Base-by-base conservation (phyloP, 768 basidiomycete genomes). In the Tricholoma sp. region DNA sequence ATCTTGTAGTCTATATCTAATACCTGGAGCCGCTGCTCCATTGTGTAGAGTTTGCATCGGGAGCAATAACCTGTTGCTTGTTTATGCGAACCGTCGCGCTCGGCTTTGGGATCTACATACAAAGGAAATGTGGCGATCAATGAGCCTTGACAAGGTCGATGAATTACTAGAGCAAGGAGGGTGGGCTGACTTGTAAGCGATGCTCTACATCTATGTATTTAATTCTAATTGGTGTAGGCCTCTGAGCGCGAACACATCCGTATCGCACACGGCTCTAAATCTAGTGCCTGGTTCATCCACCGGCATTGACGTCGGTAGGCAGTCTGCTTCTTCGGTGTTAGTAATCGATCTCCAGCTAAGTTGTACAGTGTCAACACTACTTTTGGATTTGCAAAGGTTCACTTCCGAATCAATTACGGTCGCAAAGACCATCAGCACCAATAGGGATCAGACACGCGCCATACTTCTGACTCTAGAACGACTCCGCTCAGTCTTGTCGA, bases 61-160 rank as follows among this genome's bases (percentile, higher is more conserved):
- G 10, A 84, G 79, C 14, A 80, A 87, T 54, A 86, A 91, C 57
- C 69, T 97, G 27, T 66, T 97, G 52, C 72, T 95, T 5, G 70
- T 88, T 1, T 98, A 98, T 69, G 76, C 76, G 2, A 85, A 90
- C 59, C 84, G 82, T 2, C 82, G 86, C 54, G 91, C 89, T 1
- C 78, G 97, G 41, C 71, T 95, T 2, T 99, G 97, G 94, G 91
- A 98, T 64, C 74, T 86, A 14, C 82, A 83, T 59, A 88, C 86
- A 0, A 80, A 81, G 56, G 94, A 97, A 63, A 88, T 98, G 63
- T 82, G 92, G 79, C 75, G 96, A 50, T 90, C 93, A 0, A 91
- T 91, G 81, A 79, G 79, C 5, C 62, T 76, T 7, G 87, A 87
- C 41, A 94, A 89, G 66, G 92, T 88, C 0, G 81, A 83, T 51